Evolutionary conservation across 2,329 filamentous ascomycete genomes (phyloP).

Genomic region (Monosporascus sp.): DNA sequence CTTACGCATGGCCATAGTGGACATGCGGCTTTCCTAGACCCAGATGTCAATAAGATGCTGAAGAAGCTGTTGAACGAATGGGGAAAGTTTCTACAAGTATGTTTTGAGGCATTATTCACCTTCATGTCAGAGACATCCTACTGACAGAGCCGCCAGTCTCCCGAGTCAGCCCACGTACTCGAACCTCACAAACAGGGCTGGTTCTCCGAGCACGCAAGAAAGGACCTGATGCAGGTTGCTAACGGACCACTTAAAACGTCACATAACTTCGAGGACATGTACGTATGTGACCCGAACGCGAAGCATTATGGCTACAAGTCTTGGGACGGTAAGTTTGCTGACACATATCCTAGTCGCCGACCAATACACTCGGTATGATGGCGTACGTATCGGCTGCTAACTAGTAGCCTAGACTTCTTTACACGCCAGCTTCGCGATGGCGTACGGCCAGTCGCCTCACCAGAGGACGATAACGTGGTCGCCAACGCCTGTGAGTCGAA

Average conservation of each 20-base stretch:
- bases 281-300: conserved; percentile 49
- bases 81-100: conserved; percentile 47
- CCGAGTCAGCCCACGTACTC: conserved; percentile 48
- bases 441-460: conserved; percentile 42
- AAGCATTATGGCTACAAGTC: conserved; percentile 51
- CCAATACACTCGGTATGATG: too few species aligned
- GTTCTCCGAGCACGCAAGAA: conserved; percentile 45
- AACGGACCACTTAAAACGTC: conserved; percentile 18
- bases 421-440: conserved; percentile 42
- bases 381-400: too few species aligned
- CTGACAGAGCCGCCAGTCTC: conserved; percentile 29
- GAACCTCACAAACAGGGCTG: conserved; percentile 40
- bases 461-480: conserved; percentile 43
- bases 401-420: conserved; percentile 42
- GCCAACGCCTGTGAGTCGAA: conserved; percentile 53
- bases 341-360: background rate
- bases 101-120: background rate
- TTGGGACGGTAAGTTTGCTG: conserved; percentile 44
- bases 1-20: conserved; percentile 26
- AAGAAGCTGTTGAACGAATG: conserved; percentile 53
- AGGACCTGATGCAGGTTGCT: conserved; percentile 35
- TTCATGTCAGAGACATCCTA: background rate
- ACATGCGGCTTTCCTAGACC: conserved; percentile 49
- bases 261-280: conserved; percentile 54
- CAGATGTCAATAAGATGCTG: conserved; percentile 47